Evolutionary conservation across 2,329 filamentous ascomycete genomes (phyloP), one percentile per base, ranked within the genome.

Genomic region (Penicillium sp.): DNA sequence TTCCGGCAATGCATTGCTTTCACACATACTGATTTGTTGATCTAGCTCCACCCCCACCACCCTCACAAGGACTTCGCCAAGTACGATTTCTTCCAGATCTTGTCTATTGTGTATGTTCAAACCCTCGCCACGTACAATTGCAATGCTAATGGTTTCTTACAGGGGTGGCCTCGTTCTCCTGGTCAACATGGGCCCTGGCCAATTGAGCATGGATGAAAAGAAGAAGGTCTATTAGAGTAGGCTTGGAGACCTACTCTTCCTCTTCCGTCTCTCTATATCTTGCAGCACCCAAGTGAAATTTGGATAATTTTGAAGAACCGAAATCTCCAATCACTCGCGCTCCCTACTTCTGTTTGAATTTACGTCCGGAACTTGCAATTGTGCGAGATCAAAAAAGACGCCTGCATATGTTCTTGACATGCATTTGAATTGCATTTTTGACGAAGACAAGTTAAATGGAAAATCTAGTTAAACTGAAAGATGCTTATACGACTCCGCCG

Each of bases 51-150:
- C 80, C 89, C 93, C 65, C 90, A 96, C 80, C 94, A 99, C 81
- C 94, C 94, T 45, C 93, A 97, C 83, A 97, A 97, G 85, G 94
- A 99, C 77, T 99, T 99, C 73, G 94, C 94, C 82, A 99, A 99
- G 81, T 99, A 99, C 84, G 94, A 99, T 76, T 99, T 99, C 83
- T 99, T 99, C 87, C 94, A 99, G 82, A 97, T 97, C 67, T 83
- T 99, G 51, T 99, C 94, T 48, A 99, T 99, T 73, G 93, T 97
- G 83, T 85, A 83, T 75, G 83, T 79, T 48, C 4, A 39, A 32
- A 18, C 6, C n/a, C 21, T 10, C 45, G 10, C 42, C 36, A 29
- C 11, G 2, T 18, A n/a, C 13, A 39, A 34, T 40, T 39, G 2
- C 11, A 8, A 9, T n/a, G 18, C 52, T 53, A 58, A 60, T 43